These are phyloP conservation scores for Phytopythium chamaehyphon DNA, from an alignment of 352 stramenopile genomes.

Conservation along the genomic window DNA sequence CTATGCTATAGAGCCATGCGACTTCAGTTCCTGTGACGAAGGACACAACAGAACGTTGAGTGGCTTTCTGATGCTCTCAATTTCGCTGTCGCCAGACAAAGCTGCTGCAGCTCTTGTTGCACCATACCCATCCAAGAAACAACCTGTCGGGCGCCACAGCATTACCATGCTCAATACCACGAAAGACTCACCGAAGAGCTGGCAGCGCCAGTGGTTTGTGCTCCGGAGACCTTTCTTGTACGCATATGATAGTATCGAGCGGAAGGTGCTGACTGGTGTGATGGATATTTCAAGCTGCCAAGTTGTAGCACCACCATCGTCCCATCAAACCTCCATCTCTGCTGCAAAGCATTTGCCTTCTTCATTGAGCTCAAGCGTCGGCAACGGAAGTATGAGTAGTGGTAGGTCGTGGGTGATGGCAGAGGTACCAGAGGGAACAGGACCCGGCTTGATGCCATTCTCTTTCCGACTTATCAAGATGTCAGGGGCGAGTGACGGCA, in stretches of 20 bases:
- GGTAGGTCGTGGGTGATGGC: background rate
- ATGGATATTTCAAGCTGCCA: constrained; percentile 70
- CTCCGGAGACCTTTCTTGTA: constrained; percentile 78
- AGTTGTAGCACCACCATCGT: constrained; percentile 33
- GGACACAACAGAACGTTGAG: constrained; percentile 23
- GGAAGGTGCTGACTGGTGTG: constrained; percentile 61
- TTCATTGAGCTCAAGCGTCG: background rate
- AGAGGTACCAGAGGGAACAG: background rate
- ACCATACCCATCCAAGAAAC: background rate
- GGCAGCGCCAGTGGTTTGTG: constrained; percentile 80
- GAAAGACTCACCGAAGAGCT: constrained; percentile 13
- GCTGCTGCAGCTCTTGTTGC: constrained; percentile 31
- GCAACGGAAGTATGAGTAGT: background rate
- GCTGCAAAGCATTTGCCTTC: background rate
- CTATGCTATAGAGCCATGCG: constrained; percentile 55
- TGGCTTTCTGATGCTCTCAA: constrained; percentile 72
- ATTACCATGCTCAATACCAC: background rate
- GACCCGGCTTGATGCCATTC: constrained; percentile 32
- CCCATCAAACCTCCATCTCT: background rate
- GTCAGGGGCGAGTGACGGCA: constrained; percentile 17
- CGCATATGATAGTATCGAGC: constrained; percentile 61
- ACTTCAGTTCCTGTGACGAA: background rate
- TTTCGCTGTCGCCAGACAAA: constrained; percentile 41
- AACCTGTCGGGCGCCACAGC: background rate
- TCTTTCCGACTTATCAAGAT: constrained; percentile 68